Evolutionary conservation across 1,284 basidiomycete genomes (phyloP).

Genomic region (Rhodofomes roseus): DNA sequence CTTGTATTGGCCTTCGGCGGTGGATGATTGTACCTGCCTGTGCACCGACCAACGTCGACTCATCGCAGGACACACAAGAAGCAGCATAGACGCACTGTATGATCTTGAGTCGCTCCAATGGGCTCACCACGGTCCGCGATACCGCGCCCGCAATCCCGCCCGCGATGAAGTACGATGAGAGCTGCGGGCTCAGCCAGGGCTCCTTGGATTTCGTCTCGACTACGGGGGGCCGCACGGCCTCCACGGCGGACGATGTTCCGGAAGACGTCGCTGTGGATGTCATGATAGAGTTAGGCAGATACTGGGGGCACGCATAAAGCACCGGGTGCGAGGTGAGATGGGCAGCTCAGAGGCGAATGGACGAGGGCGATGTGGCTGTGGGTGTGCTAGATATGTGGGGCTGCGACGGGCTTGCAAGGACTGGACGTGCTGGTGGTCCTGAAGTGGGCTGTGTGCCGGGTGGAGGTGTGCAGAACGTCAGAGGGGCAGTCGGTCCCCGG

Average conservation of each 20-base stretch:
- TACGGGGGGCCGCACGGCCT: not conserved
- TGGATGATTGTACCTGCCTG: conserved; percentile 77
- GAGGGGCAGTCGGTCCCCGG: not conserved
- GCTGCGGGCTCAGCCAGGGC: conserved; percentile 49
- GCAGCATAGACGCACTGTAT: conserved; percentile 77
- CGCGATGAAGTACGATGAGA: conserved; percentile 66
- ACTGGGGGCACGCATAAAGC: not conserved
- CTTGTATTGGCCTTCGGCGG: conserved; percentile 65
- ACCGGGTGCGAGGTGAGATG: not conserved
- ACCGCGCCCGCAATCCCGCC: conserved; percentile 82
- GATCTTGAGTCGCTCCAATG: conserved; percentile 91
- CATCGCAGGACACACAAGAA: not conserved
- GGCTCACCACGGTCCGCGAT: conserved; percentile 88
- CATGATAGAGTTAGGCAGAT: not conserved
- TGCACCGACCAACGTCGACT: not conserved
- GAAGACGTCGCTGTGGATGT: not conserved
- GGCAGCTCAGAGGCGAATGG: not conserved
- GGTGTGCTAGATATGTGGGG: not conserved
- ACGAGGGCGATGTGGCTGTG: not conserved
- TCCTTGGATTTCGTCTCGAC: conserved; percentile 8
- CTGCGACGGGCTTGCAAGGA: too few relatives aligned
- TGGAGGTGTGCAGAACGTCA: not conserved
- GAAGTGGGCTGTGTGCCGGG: not conserved
- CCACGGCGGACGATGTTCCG: not conserved
- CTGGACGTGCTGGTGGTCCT: not conserved